Conservation (phyloP, 139 green algal genomes). For the Chlorella sp. region DNA sequence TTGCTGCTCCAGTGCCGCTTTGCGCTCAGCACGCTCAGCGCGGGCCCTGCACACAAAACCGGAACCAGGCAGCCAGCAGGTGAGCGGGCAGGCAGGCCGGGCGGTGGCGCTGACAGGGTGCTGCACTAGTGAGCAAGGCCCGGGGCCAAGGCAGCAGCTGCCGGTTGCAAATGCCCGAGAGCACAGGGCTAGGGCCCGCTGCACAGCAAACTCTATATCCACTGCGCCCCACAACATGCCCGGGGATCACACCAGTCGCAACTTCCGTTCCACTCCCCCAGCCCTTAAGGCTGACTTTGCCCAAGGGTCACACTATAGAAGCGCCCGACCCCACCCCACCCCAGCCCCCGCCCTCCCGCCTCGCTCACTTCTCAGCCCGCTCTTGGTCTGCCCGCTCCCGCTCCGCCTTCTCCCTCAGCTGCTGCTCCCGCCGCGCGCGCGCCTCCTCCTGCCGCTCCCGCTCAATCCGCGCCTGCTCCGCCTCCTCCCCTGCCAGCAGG, state of each 20-base stretch:
- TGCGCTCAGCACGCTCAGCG: slow-evolving; percentile 48
- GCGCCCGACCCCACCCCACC: neutral
- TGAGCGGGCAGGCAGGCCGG: neutral
- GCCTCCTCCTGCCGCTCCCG: slow-evolving; percentile 44
- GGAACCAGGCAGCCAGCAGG: neutral
- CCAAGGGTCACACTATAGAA: neutral
- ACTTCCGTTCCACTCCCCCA: too few species aligned
- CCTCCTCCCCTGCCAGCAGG: slow-evolving; percentile 53
- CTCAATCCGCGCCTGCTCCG: slow-evolving; percentile 50
- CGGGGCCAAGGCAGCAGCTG: neutral
- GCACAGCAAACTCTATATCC: too few species aligned
- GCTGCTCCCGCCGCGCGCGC: slow-evolving; percentile 46
- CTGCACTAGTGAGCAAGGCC: neutral
- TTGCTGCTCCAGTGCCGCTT: slow-evolving; percentile 35
- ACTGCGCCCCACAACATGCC: too few species aligned
- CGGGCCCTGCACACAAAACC: slow-evolving; percentile 22
- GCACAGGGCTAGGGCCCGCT: neutral
- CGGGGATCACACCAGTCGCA: too few species aligned
- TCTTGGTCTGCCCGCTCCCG: slow-evolving; percentile 57
- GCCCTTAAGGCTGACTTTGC: neutral
- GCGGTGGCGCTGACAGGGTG: neutral
- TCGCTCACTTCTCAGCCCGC: slow-evolving; percentile 31
- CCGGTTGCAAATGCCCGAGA: neutral
- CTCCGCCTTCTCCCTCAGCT: slow-evolving; percentile 48
- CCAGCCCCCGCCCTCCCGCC: neutral